Evolutionary conservation across 352 stramenopile genomes (phyloP), one percentile per base, ranked within the genome.

Genomic region (Phytophthora colocasiae): DNA sequence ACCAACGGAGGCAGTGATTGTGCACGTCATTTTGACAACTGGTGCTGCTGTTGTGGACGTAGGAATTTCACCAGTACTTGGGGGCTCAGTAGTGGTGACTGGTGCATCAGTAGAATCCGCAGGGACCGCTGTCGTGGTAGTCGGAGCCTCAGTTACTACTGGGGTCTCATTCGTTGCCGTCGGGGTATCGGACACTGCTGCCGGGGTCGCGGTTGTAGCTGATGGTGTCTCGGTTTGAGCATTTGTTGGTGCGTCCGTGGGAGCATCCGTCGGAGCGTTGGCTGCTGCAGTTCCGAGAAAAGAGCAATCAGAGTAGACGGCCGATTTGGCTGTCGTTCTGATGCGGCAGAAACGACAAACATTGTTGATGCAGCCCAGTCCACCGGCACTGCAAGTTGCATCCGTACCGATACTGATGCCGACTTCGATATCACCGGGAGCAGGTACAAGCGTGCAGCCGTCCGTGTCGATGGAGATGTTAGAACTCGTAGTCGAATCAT

Each of bases 341-440:
- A 75, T 43, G 14, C 67, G 61, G 22, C 67, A 75, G 41, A 75
- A 75, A 2, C 67, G 67, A 47, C 67, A 75, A 1, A 75, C 44
- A 4, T 75, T 49, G 40, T 68, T 75, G 29, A 75, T 75, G 19
- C 62, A 75, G 17, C 67, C 67, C 10, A 75, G 38, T 6, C 67
- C 67, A 6, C 67, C 62, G 2, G 49, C 44, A 15, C 45, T 71
- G 46, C 67, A 75, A 8, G 56, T 65, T 17, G 52, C n/a, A 50
- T 76, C 68, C 27, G 63, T 69, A 17, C 56, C 63, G 27, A 76
- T 72, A 7, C 52, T 72, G 41, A 76, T 72, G 6, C 68, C 53
- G 27, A 69, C 52, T 49, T 71, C 57, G 4, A 75, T 36, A 24
- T 75, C 67, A 10, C 62, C 67, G 27, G 17, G 26, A 0, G 59